Conservation (phyloP, 805 yeast species). For the Trichomonascus vanleenenianus region DNA sequence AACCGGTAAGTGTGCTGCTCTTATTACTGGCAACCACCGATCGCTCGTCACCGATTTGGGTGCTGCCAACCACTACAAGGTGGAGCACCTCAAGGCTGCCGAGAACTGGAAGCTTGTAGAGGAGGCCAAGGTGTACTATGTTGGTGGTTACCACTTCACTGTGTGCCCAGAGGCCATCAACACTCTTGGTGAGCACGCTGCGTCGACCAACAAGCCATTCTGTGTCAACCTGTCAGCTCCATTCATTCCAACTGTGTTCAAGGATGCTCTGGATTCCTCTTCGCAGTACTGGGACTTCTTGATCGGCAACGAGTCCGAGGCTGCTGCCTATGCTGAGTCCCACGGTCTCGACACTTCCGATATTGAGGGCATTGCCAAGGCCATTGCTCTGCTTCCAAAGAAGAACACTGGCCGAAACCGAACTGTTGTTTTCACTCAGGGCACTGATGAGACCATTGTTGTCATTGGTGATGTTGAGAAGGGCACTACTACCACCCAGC, state of each 20-base stretch:
- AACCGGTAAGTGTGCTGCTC: slow-evolving; percentile 98
- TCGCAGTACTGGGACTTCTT: slow-evolving; percentile 85
- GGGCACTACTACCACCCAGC: slow-evolving; percentile 38
- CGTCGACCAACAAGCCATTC: slow-evolving; percentile 68
- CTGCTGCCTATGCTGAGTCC: slow-evolving; percentile 85
- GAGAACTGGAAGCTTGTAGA: slow-evolving; percentile 87
- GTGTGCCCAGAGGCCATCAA: slow-evolving; percentile 93
- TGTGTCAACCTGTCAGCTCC: slow-evolving; percentile 92
- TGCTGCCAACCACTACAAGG: slow-evolving; percentile 96
- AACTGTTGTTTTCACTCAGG: slow-evolving; percentile 92
- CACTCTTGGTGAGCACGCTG: slow-evolving; percentile 87
- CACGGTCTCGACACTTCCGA: slow-evolving; percentile 59
- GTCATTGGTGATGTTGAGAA: slow-evolving; percentile 46
- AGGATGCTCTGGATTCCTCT: slow-evolving; percentile 73
- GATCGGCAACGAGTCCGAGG: slow-evolving; percentile 96
- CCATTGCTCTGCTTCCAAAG: slow-evolving; percentile 73
- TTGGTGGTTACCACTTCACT: slow-evolving; percentile 99
- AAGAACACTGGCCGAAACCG: slow-evolving; percentile 60
- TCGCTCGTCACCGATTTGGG: slow-evolving; percentile 93
- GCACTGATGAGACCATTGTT: slow-evolving; percentile 81
- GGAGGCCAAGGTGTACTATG: slow-evolving; percentile 73
- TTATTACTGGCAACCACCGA: slow-evolving; percentile 80
- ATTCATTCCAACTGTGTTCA: slow-evolving; percentile 91
- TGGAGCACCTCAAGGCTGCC: slow-evolving; percentile 76
- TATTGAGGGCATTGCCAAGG: slow-evolving; percentile 70